Base-by-base conservation (phyloP, 805 yeast species). In the Zygosaccharomyces lentus region DNA sequence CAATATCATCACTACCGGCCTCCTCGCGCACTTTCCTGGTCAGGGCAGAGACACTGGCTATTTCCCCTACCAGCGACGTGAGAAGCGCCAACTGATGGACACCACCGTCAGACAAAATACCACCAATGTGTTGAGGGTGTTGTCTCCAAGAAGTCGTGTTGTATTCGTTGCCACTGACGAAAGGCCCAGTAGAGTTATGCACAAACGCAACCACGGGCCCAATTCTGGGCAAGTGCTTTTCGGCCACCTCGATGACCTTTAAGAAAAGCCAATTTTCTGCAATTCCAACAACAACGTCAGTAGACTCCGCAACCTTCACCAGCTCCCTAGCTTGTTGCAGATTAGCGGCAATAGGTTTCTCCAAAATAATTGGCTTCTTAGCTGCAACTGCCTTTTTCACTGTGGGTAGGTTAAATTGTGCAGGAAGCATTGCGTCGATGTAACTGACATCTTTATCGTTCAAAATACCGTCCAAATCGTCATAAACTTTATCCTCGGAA, bases 101-200 rank as follows among this genome's bases (percentile, higher is more conserved):
- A 63, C 97, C 98, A 59, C 96, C 97, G 60, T 91, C 98, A 48
- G 91, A 82, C 57, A 91, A 72, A 67, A 74, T 90, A 0, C 97
- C 97, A 45, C 98, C 98, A 54, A 89, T 77, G 63, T 91, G 97
- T 66, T 87, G 82, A 26, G 98, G 97, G 39, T 82, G 74, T 62
- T 77, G 79, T 75, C 97, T 83, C 98, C 98, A 91, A 12, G 81
- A 45, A 1, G 97, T 90, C 17, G 70, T 64, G 49, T 80, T 62
- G 59, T 84, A 86, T 60, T 82, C 78, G 68, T 76, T 81, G 46
- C 68, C 58, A 25, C 70, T 71, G 53, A 77, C 75, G 72, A 81
- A 86, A 8, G 87, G 78, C 23, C 93, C 93, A 2, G 91, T 84
- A 9, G 89, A 73, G 47, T 75, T 76, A 65, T 83, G 85, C 6